Evolutionary conservation across 306 rosid genomes (phyloP), one percentile per base, ranked within the genome.

Genomic region (Trifolium fragiferum): DNA sequence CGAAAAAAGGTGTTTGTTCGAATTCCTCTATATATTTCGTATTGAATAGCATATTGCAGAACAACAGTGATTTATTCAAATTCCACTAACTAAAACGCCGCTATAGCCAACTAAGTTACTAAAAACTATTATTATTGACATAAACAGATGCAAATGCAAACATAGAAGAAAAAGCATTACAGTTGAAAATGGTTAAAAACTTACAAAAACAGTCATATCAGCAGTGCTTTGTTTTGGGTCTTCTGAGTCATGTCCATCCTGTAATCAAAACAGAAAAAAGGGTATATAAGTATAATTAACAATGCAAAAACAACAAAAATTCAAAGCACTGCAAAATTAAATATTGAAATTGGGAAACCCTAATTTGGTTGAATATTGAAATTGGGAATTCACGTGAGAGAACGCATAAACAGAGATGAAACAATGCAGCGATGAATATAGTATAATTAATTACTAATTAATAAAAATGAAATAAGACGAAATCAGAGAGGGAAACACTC

Each of bases 141-240:
- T 1, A 40, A 67, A 68, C 73, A 73, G 38, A 11, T 40, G 35
- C 23, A n/a, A 10, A 73, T 58, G 38, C 76, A 67, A 76, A 35
- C 16, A 10, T 12, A 41, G 40, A 59, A 68, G 68, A 69, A 25
- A 55, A 38, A 53, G 2, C 67, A 68, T 21, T 16, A 46, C 11
- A 15, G 16, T 49, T 32, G 20, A 41, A 25, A 67, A 33, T 58
- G 63, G 3, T 71, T 33, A 74, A 70, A 44, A 74, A 87, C 98
- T 91, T 82, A 93, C 96, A 83, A 90, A 93, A 82, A 83, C 88
- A n/a, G 98, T 89, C 98, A 93, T 93, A 79, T 93, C 98, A 23
- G 98, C 96, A 25, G 94, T 84, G 89, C 89, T 91, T 77, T 91
- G 93, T 84, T 91, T 93, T 15, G 92, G 70, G 66, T 91, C 97